phyloP scores from a whole-genome alignment of 1,284 basidiomycete genomes.

The Melampsora abietis-canadensis region DNA sequence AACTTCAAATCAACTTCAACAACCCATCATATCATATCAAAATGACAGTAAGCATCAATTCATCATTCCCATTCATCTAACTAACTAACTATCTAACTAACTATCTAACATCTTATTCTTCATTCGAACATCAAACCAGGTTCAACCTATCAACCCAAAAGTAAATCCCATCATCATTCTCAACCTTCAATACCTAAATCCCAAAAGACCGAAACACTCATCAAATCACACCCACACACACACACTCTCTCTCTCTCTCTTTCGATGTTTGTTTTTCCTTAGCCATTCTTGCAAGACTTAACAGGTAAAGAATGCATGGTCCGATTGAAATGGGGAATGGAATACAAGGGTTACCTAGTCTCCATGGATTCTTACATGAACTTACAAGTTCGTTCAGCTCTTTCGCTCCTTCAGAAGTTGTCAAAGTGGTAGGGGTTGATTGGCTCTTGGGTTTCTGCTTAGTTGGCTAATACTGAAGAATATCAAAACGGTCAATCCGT shows the following conservation, averaged over 20 bases:
- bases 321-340: conserved; percentile 95
- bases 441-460: neutral
- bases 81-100: neutral
- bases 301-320: conserved; percentile 96
- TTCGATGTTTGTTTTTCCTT: no score
- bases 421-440: conserved; percentile 1
- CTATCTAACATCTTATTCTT: no score
- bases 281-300: conserved; percentile 92
- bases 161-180: neutral
- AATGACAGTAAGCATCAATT: neutral
- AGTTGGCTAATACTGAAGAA: conserved; percentile 98
- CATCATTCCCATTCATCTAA: neutral
- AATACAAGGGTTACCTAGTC: conserved; percentile 98
- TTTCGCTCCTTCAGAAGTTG: neutral
- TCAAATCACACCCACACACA: no score
- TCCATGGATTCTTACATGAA: conserved; percentile 99
- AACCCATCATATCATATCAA: neutral
- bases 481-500: conserved; percentile 94
- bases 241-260: no score
- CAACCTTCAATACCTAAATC: no score
- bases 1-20: neutral
- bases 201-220: no score
- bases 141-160: conserved; percentile 93
- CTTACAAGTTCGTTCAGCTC: conserved; percentile 70
- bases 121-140: conserved; percentile 55